A percentile compares a stretch with the other conserved stretches of the same genome.
Conservation (phyloP, 2,329 filamentous ascomycete genomes). For the Amylocarpus encephaloides region DNA sequence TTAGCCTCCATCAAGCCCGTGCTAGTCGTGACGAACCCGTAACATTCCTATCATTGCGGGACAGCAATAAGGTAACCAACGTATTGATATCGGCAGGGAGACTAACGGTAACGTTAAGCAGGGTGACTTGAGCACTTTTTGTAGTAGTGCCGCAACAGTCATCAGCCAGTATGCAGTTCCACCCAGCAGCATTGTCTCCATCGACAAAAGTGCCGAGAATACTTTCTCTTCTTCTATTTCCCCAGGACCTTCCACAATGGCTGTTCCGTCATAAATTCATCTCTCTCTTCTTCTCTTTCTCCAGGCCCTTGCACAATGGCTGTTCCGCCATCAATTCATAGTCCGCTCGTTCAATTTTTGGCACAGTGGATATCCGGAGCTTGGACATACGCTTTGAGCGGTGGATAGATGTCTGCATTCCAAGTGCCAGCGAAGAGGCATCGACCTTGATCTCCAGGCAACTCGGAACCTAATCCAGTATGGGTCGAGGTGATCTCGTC, state of each 20-base stretch:
- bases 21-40: conserved; percentile 23
- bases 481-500: conserved; percentile 13
- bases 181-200: conserved; percentile 48
- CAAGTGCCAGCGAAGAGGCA: conserved; percentile 47
- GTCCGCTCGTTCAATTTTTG: conserved; percentile 53
- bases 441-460: conserved; percentile 38
- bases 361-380: conserved; percentile 44
- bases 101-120: conserved; percentile 35
- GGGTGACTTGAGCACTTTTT: conserved; percentile 31
- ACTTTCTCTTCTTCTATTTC: conserved; percentile 40
- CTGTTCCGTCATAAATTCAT: too few relatives aligned
- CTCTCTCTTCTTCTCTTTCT: conserved; percentile 40
- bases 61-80: conserved; percentile 4
- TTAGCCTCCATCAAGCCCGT: conserved; percentile 13
- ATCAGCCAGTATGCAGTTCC: conserved; percentile 48
- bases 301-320: conserved; percentile 38
- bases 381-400: conserved; percentile 36
- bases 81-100: background rate
- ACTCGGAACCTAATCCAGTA: conserved; percentile 41
- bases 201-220: conserved; percentile 51
- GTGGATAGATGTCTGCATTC: conserved; percentile 48
- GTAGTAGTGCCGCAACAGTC: conserved; percentile 49
- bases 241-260: conserved; percentile 38
- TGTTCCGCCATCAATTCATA: conserved; percentile 45
- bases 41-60: conserved; percentile 11